Percentiles rank a stretch among this genome's conserved stretches.
phyloP scores from a whole-genome alignment of 2,329 filamentous ascomycete species.

The Blastomyces silverae region DNA sequence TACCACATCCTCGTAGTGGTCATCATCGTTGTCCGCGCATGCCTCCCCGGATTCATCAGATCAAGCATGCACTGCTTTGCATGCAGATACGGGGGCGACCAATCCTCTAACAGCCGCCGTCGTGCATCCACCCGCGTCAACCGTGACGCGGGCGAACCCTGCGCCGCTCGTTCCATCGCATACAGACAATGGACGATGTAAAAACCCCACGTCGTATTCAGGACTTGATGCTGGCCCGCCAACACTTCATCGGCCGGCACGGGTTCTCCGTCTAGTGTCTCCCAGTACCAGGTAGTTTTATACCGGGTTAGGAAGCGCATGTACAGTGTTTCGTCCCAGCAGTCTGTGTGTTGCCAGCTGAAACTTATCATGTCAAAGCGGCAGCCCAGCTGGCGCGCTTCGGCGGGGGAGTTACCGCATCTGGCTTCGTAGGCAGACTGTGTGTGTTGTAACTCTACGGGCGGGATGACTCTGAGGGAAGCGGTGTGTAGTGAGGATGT shows the following conservation, averaged over 20 bases:
- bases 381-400: conserved; percentile 3
- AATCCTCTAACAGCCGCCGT: neutral
- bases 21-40: neutral
- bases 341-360: neutral
- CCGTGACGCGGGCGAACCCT: neutral
- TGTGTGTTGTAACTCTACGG: neutral
- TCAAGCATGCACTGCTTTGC: conserved; percentile 8
- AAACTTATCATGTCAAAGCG: conserved; percentile 8
- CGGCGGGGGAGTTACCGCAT: neutral
- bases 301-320: neutral
- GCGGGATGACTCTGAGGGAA: conserved; percentile 3
- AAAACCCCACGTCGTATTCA: neutral
- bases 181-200: conserved; percentile 11
- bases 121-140: neutral
- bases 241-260: conserved; percentile 6
- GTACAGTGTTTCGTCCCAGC: conserved; percentile 1
- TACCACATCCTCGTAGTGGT: conserved; percentile 1
- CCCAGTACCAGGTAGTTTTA: neutral
- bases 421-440: neutral
- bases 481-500: neutral
- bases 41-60: conserved; percentile 4
- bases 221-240: neutral
- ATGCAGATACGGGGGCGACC: neutral
- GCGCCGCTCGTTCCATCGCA: neutral
- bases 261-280: neutral